Percentiles rank a stretch among this genome's conserved stretches.
These are phyloP conservation scores for Chytriomyces sp. DNA, from an alignment of 192 early-diverging fungal genomes.

Conservation along the genomic window DNA sequence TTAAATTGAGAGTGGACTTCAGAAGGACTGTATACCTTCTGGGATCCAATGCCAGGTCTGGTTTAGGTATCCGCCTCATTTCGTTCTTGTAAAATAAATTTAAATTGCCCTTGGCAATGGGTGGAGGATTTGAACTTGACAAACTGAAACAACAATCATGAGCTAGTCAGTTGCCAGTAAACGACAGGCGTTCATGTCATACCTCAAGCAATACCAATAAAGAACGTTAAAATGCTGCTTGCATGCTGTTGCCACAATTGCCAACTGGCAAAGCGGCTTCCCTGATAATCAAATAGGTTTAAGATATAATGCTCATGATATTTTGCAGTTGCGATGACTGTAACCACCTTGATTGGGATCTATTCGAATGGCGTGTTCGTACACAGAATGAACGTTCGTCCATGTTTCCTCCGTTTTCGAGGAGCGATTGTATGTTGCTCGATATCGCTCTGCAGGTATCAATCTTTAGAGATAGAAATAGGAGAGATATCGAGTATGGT, in stretches of 20 bases:
- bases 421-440: constrained; percentile 4
- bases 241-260: constrained; percentile 42
- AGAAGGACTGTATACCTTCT: background rate
- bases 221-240: constrained; percentile 41
- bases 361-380: constrained; percentile 17
- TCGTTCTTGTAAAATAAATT: constrained; percentile 35
- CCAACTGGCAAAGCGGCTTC: constrained; percentile 48
- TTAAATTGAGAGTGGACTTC: background rate
- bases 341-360: constrained; percentile 15
- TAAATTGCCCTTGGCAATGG: constrained; percentile 45
- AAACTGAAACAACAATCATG: constrained; percentile 26
- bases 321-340: no score
- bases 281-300: constrained; percentile 24
- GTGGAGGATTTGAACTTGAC: constrained; percentile 34
- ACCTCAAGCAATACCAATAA: constrained; percentile 54
- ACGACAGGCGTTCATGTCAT: background rate
- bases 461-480: background rate
- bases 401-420: background rate
- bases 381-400: background rate
- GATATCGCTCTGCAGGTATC: constrained; percentile 18
- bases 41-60: background rate
- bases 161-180: background rate
- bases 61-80: constrained; percentile 1
- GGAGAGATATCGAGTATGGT: background rate
- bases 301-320: no score